Percentiles rank a stretch among this genome's conserved stretches.
phyloP scores from a whole-genome alignment of 805 yeast species.

The Nakazawaea molendinolei region DNA sequence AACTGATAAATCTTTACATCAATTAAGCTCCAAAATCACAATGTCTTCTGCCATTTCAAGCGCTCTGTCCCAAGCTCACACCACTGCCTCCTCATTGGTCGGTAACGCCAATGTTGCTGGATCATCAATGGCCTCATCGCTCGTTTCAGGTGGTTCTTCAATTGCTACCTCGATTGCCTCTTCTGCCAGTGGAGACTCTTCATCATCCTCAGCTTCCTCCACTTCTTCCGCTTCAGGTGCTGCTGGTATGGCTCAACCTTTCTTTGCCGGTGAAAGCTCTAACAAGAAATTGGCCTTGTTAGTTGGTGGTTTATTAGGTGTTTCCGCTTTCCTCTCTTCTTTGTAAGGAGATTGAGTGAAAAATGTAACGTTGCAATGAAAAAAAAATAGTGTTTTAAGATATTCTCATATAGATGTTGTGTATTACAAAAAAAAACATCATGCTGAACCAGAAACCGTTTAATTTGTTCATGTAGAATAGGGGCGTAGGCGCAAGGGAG shows the following conservation, averaged over 20 bases:
- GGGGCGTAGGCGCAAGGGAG: too few relatives aligned
- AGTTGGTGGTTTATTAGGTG: conserved; percentile 12
- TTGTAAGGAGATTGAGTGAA: conserved; percentile 1
- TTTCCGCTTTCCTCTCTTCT: conserved; percentile 9
- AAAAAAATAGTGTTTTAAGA: not conserved
- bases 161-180: not conserved
- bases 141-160: conserved; percentile 1
- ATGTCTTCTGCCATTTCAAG: conserved; percentile 13
- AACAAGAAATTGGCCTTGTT: conserved; percentile 11
- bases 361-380: not conserved
- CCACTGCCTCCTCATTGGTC: conserved; percentile 17
- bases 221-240: conserved; percentile 18
- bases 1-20: too few relatives aligned
- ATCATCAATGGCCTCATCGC: conserved; percentile 7
- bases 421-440: too few relatives aligned
- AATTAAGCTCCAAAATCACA: conserved; percentile 1
- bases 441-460: too few relatives aligned
- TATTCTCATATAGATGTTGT: too few relatives aligned
- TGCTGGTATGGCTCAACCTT: conserved; percentile 15
- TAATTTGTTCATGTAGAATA: too few relatives aligned
- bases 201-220: conserved; percentile 13
- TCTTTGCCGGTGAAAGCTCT: conserved; percentile 6
- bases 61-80: conserved; percentile 3
- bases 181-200: not conserved
- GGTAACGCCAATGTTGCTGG: conserved; percentile 19